phyloP scores from a whole-genome alignment of 2,329 filamentous ascomycete genomes.

The Penicillium sclerotigenum region DNA sequence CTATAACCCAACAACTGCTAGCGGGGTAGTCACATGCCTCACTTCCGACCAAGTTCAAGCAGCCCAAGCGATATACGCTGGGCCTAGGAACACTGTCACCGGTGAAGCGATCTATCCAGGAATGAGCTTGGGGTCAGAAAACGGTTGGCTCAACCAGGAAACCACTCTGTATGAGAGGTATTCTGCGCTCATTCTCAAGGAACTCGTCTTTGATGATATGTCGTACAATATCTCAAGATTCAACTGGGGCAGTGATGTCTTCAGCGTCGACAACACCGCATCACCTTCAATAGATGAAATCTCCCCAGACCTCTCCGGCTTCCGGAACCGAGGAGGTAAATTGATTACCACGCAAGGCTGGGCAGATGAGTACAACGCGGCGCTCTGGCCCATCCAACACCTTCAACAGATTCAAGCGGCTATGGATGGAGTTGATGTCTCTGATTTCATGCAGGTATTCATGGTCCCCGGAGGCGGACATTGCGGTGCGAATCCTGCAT shows the following conservation, averaged over 20 bases:
- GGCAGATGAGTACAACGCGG: not conserved
- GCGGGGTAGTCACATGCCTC: too few relatives aligned
- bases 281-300: too few relatives aligned
- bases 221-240: too few relatives aligned
- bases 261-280: too few relatives aligned
- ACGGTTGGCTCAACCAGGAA: conserved; percentile 39
- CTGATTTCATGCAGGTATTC: conserved; percentile 37
- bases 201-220: too few relatives aligned
- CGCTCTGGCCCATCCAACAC: not conserved
- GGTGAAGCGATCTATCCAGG: conserved; percentile 39
- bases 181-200: too few relatives aligned
- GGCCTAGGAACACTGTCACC: conserved; percentile 3
- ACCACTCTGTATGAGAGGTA: conserved; percentile 34
- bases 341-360: not conserved
- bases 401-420: not conserved
- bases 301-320: too few relatives aligned
- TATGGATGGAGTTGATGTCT: conserved; percentile 5
- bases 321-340: not conserved
- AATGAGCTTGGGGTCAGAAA: conserved; percentile 42
- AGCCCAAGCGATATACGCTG: too few relatives aligned
- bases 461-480: conserved; percentile 44
- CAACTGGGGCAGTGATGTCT: too few relatives aligned
- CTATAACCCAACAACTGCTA: too few relatives aligned
- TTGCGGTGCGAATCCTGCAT: conserved; percentile 34
- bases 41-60: too few relatives aligned